phyloP scores from a whole-genome alignment of 768 basidiomycete species.

The Leucocoprinus leucothites region DNA sequence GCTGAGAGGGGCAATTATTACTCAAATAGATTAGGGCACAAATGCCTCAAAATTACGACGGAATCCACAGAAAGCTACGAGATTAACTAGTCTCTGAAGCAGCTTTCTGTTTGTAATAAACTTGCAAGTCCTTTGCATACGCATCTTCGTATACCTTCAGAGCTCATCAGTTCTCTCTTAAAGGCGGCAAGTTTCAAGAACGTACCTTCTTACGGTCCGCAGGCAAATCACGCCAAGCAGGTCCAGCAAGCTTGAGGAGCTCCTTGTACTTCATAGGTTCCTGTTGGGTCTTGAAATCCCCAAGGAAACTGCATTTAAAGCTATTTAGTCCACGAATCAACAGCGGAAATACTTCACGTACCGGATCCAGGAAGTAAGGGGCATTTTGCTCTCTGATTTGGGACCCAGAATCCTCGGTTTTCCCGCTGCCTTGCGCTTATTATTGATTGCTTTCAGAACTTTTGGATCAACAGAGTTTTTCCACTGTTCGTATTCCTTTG shows the following conservation, averaged over 20 bases:
- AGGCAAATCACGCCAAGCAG: constrained; percentile 9
- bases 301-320: constrained; percentile 5
- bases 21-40: too few relatives aligned
- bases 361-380: constrained; percentile 11
- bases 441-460: constrained; percentile 17
- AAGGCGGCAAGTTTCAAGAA: not conserved
- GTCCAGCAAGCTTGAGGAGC: not conserved
- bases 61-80: too few relatives aligned
- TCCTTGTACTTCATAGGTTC: not conserved
- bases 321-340: not conserved
- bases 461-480: constrained; percentile 14
- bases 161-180: not conserved
- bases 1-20: too few relatives aligned
- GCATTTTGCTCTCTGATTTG: not conserved
- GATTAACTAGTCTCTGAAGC: too few relatives aligned
- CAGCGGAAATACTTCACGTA: not conserved
- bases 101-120: not conserved
- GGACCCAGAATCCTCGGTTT: not conserved
- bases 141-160: not conserved
- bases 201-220: constrained; percentile 13
- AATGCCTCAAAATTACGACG: too few relatives aligned
- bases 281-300: not conserved
- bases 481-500: constrained; percentile 14
- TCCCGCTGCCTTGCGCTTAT: constrained; percentile 7
- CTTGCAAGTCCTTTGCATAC: not conserved